These are phyloP conservation scores for Arabidopsis thaliana DNA, from an alignment of 345 rosid species.

Conservation along the genomic window TAIR10.1 NC_003075.7:232501-233000, in stretches of 20 bases:
- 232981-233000: not conserved
- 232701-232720: conserved; percentile 60
- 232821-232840: conserved; percentile 23
- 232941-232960: not conserved
- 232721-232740: conserved; percentile 54
- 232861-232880: conserved; percentile 14
- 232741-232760: conserved; percentile 51
- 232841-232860: conserved; percentile 22
- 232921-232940: not conserved
- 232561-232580: conserved; percentile 31
- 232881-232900: not conserved
- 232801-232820: not conserved
- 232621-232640: conserved; percentile 55
- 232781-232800: conserved; percentile 1
- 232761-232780: conserved; percentile 24
- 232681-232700: conserved; percentile 63
- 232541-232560: conserved; percentile 27
- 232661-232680: conserved; percentile 57
- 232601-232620: conserved; percentile 48
- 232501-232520: conserved; percentile 12
- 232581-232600: conserved; percentile 41
- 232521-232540: conserved; percentile 8
- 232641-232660: conserved; percentile 52
- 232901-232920: not conserved
- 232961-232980: not conserved